Conservation (phyloP, 2,329 filamentous ascomycete species). For the Diplodia mutila region DNA sequence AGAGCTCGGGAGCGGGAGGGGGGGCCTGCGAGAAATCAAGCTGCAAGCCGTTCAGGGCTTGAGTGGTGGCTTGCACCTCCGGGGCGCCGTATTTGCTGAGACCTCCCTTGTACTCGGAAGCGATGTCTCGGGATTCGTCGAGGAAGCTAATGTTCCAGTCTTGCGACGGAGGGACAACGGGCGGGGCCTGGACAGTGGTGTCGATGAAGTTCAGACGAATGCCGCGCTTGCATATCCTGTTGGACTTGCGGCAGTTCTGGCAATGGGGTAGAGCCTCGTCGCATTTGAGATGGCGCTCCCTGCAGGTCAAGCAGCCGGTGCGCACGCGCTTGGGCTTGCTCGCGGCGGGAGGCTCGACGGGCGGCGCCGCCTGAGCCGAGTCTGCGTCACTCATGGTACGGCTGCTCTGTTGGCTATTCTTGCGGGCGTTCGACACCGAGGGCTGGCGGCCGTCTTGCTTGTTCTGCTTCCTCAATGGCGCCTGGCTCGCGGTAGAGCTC, state of each 20-base stretch:
- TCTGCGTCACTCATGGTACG: slow-evolving; percentile 30
- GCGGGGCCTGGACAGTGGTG: slow-evolving; percentile 71
- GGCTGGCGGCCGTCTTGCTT: too few relatives aligned
- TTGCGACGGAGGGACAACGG: slow-evolving; percentile 62
- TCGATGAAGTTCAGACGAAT: slow-evolving; percentile 91
- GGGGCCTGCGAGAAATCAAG: slow-evolving; percentile 34
- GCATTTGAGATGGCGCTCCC: slow-evolving; percentile 88
- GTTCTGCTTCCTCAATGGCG: slow-evolving; percentile 26
- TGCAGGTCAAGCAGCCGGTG: slow-evolving; percentile 88
- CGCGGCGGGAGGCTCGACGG: slow-evolving; percentile 34
- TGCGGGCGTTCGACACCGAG: neutral
- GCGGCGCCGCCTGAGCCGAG: slow-evolving; percentile 23
- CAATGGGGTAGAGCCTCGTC: slow-evolving; percentile 72
- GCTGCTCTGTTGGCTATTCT: slow-evolving; percentile 12
- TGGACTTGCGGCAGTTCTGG: slow-evolving; percentile 87
- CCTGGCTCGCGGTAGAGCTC: slow-evolving; percentile 31
- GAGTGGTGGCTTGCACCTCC: slow-evolving; percentile 33
- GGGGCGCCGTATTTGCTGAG: slow-evolving; percentile 69
- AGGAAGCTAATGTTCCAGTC: slow-evolving; percentile 78
- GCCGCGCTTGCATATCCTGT: slow-evolving; percentile 81
- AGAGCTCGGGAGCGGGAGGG: slow-evolving; percentile 38
- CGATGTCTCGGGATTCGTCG: slow-evolving; percentile 88
- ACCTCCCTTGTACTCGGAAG: slow-evolving; percentile 85
- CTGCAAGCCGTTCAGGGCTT: slow-evolving; percentile 36
- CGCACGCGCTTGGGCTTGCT: slow-evolving; percentile 81